Base-by-base conservation (phyloP, 371 early-diverging fungal species). In the Catenaria anguillulae region DNA sequence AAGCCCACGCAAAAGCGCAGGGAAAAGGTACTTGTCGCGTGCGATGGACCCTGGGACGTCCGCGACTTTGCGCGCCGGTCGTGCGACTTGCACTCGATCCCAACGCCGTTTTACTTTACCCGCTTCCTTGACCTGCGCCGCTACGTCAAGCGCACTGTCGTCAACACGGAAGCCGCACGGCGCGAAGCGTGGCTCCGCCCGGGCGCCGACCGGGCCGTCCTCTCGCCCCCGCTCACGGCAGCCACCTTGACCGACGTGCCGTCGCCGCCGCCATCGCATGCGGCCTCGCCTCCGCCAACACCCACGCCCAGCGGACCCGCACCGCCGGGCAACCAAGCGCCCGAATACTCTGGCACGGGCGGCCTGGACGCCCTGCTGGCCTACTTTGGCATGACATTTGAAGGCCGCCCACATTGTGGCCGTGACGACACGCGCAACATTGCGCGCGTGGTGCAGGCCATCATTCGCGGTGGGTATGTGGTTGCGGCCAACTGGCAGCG, bases 371-470 rank as follows among this genome's bases (percentile, higher is more conserved):
- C 19, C 1, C 33, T 33, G 62, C 21, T 62, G 5, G 13, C 4
- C 1, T 26, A 29, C 24, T 12, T 60, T 6, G 42, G 42, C 2
- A 23, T 62, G 35, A 17, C 21, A 4, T 62, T 62, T 35, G 61
- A 24, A 19, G 63, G 63, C 34, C 55, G 59, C 34, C 34, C 33
- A 23, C 63, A 62, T 35, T 62, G 35, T 21, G 63, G 63, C n/a
- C 50, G 34, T 10, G 63, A 62, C 62, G 63, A 62, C 35, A 62
- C 63, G 24, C 55, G 55, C 50, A 62, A 62, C 50, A 37, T 62
- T 24, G 59, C 60, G 33, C 42, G 63, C 21, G 37, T 62, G 23
- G 61, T 58, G 26, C 24, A n/a, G 26, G 29, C n/a, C 1, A 13
- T 58, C 29, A 19, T 58, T 3, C 36, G 15, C 29, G 17, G 13